Evolutionary conservation across 257 asterid species (phyloP).

Genomic region (Lycium barbarum): DNA sequence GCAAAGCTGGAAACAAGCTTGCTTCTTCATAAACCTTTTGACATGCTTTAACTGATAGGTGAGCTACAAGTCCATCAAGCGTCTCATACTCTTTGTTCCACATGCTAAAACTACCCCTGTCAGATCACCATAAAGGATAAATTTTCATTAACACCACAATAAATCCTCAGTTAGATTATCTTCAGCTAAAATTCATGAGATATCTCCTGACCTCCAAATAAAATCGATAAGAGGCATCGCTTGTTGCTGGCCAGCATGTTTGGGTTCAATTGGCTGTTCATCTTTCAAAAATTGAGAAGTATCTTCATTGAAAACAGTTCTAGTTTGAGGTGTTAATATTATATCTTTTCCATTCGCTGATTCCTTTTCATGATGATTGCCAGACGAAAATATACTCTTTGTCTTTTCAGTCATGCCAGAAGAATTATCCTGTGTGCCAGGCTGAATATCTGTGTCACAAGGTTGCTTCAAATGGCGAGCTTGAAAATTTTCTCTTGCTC

Average conservation of each 20-base stretch:
- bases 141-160: conserved; percentile 24
- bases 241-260: conserved; percentile 22
- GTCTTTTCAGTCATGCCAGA: neutral
- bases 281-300: conserved; percentile 25
- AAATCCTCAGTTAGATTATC: conserved; percentile 7
- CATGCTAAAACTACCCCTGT: conserved; percentile 68
- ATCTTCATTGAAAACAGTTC: conserved; percentile 16
- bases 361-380: conserved; percentile 19
- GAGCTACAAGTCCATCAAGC: conserved; percentile 61
- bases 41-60: conserved; percentile 62
- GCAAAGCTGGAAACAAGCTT: conserved; percentile 49
- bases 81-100: conserved; percentile 40
- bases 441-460: conserved; percentile 27
- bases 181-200: conserved; percentile 21
- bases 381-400: neutral
- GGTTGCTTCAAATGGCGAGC: neutral
- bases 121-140: conserved; percentile 31
- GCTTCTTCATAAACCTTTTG: conserved; percentile 56
- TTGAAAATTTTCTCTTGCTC: neutral
- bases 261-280: conserved; percentile 30
- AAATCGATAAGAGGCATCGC: conserved; percentile 54
- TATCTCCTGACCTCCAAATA: conserved; percentile 71
- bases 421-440: conserved; percentile 26
- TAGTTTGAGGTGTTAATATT: conserved; percentile 9
- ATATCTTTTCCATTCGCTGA: neutral